Conservation (phyloP, 192 early-diverging fungal species). For the Thamnidium elegans region DNA sequence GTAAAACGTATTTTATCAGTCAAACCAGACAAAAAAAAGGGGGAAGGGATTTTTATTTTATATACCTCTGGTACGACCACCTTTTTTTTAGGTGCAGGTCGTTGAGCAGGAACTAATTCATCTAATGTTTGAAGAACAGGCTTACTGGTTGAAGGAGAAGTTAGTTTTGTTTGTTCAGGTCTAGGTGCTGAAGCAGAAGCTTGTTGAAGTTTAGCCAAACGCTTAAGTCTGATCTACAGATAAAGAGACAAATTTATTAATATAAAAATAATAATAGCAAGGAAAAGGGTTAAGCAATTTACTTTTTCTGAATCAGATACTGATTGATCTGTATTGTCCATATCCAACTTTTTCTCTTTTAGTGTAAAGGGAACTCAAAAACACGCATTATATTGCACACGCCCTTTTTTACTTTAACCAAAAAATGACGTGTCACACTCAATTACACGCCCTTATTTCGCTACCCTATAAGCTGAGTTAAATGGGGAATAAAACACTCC, state of each 20-base stretch:
- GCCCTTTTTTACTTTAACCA: no score
- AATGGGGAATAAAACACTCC: no score
- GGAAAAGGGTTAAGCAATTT: background rate
- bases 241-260: background rate
- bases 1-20: no score
- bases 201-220: conserved; percentile 57
- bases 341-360: no score
- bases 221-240: conserved; percentile 60
- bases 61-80: background rate
- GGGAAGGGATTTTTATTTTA: background rate
- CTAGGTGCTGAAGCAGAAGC: background rate
- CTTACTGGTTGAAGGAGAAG: background rate
- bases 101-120: conserved; percentile 10
- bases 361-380: no score
- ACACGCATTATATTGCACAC: no score
- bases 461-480: no score
- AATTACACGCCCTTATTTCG: no score
- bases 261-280: background rate
- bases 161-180: background rate
- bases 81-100: background rate
- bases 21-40: background rate
- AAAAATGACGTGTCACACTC: no score
- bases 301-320: conserved; percentile 10
- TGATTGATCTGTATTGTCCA: no score
- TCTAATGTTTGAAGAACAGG: conserved; percentile 4